phyloP scores from a whole-genome alignment of 2,329 filamentous ascomycete genomes.

The Xylaria sp. region DNA sequence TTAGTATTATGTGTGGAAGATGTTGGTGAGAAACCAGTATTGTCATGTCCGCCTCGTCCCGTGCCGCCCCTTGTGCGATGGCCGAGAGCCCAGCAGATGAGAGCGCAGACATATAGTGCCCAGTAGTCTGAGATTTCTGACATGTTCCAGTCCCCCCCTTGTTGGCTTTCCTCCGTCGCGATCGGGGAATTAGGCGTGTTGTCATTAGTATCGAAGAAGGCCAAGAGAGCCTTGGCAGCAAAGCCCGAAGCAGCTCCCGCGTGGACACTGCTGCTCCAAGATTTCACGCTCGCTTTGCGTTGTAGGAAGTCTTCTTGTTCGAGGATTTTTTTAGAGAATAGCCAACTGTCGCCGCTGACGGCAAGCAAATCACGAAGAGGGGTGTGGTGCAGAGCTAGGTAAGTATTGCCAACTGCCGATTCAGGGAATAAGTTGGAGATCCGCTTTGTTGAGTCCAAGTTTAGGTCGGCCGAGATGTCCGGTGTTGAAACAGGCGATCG shows the following conservation, averaged over 20 bases:
- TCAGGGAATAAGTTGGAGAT: slow-evolving; percentile 51
- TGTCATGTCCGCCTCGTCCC: slow-evolving; percentile 24
- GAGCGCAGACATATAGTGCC: slow-evolving; percentile 68
- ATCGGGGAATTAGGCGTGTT: slow-evolving; percentile 23
- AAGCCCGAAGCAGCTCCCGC: slow-evolving; percentile 54
- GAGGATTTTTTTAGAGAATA: slow-evolving; percentile 60
- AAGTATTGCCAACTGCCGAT: slow-evolving; percentile 56
- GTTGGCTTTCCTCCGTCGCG: slow-evolving; percentile 5
- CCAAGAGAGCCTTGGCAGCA: slow-evolving; percentile 58
- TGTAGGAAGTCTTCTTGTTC: slow-evolving; percentile 51
- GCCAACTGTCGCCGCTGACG: slow-evolving; percentile 63
- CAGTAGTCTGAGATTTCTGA: slow-evolving; percentile 80
- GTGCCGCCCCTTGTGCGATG: slow-evolving; percentile 38
- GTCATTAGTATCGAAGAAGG: slow-evolving; percentile 46
- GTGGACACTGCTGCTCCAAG: slow-evolving; percentile 42
- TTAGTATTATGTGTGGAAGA: slow-evolving; percentile 30
- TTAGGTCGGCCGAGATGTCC: slow-evolving; percentile 29
- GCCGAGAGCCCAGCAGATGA: slow-evolving; percentile 65
- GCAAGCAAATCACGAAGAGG: slow-evolving; percentile 64
- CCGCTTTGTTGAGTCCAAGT: slow-evolving; percentile 36
- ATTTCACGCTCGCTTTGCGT: slow-evolving; percentile 53
- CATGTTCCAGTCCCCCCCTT: slow-evolving; percentile 51
- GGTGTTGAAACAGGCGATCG: slow-evolving; percentile 25
- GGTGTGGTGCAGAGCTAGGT: slow-evolving; percentile 62
- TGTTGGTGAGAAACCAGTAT: background rate